phyloP scores from a whole-genome alignment of 169 alveolate species.

The Nephromyces sp. region DNA sequence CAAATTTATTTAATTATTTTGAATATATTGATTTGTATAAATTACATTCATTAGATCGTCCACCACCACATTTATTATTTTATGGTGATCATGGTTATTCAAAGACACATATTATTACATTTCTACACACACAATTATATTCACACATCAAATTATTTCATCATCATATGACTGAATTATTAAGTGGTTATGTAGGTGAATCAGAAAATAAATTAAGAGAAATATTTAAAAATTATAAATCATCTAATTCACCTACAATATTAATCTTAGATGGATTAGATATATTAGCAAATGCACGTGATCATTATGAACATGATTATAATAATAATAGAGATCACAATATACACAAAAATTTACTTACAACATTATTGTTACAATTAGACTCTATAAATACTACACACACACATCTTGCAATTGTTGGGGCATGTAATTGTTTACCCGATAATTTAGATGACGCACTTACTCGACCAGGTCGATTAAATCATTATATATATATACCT shows the following conservation, averaged over 20 bases:
- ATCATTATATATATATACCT: background rate
- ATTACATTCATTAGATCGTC: no score
- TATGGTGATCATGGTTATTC: background rate
- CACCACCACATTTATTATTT: background rate
- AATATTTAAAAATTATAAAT: background rate
- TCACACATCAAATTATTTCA: background rate
- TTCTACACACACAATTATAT: background rate
- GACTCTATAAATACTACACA: background rate
- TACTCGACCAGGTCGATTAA: background rate
- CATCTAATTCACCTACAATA: background rate
- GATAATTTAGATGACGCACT: background rate
- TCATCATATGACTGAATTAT: background rate
- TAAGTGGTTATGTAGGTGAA: background rate
- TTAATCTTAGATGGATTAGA: background rate
- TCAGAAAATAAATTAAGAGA: background rate
- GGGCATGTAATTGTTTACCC: background rate
- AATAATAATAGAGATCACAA: background rate
- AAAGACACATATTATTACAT: background rate
- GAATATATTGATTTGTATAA: no score
- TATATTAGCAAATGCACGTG: background rate
- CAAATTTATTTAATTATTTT: no score
- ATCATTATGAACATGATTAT: background rate
- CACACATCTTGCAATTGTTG: background rate
- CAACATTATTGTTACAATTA: background rate
- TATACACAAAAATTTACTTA: background rate